Evolutionary conservation across 441 rosid species (phyloP).

Genomic region (Gossypium schwendimanii): DNA sequence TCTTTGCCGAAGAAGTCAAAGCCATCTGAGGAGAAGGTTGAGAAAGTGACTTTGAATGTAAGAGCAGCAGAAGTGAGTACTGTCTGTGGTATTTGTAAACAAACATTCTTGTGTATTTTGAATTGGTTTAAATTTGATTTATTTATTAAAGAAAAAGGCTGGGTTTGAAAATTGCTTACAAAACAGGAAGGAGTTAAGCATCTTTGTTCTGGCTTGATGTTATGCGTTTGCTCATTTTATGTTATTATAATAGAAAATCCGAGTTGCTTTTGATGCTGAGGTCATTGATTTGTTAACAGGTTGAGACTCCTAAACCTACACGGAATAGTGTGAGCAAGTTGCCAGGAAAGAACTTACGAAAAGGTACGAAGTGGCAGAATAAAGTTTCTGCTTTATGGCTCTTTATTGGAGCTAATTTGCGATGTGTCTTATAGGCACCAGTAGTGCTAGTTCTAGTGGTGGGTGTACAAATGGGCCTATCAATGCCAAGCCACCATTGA

Average conservation of each 20-base stretch:
- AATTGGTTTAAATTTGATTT: background rate
- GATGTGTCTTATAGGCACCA: slow-evolving; percentile 40
- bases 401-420: slow-evolving; percentile 35
- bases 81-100: background rate
- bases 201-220: background rate
- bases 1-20: slow-evolving; percentile 29
- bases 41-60: slow-evolving; percentile 17
- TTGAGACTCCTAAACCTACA: slow-evolving; percentile 27
- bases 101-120: background rate
- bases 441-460: slow-evolving; percentile 20
- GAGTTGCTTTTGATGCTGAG: background rate
- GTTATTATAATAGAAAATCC: background rate
- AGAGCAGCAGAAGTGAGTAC: slow-evolving; percentile 30
- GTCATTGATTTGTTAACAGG: slow-evolving; percentile 27
- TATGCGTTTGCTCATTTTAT: background rate
- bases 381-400: slow-evolving; percentile 34
- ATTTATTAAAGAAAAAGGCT: background rate
- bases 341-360: slow-evolving; percentile 20
- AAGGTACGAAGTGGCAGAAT: slow-evolving; percentile 53
- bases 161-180: background rate
- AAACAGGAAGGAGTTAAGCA: background rate
- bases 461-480: slow-evolving; percentile 22
- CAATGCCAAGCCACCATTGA: slow-evolving; percentile 24
- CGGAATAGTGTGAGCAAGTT: slow-evolving; percentile 23
- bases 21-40: slow-evolving; percentile 21